Percentiles rank a stretch among this genome's conserved stretches.
Evolutionary conservation across 2,329 filamentous ascomycete species (phyloP).

Genomic region (Colletotrichum sidae): DNA sequence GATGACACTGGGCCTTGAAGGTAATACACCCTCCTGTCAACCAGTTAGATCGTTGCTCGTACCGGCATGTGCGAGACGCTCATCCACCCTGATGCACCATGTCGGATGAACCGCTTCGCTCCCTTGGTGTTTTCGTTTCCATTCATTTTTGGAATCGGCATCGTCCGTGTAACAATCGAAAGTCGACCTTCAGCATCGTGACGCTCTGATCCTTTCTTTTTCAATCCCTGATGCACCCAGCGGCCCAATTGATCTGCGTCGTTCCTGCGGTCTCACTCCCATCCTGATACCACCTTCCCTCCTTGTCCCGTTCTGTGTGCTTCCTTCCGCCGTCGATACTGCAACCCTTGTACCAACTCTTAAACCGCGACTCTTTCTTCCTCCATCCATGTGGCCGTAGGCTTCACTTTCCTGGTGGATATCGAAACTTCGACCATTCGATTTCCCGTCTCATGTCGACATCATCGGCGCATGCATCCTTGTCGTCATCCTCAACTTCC

Average conservation of each 20-base stretch:
- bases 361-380: slow-evolving; percentile 26
- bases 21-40: no score
- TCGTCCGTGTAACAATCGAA: slow-evolving; percentile 2
- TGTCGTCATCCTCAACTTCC: not conserved
- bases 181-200: not conserved
- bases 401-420: not conserved
- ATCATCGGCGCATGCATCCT: not conserved
- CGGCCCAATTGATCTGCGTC: not conserved
- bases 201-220: not conserved
- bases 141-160: not conserved
- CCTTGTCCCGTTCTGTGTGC: not conserved
- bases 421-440: not conserved
- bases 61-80: not conserved
- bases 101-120: not conserved
- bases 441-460: not conserved
- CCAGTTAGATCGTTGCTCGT: not conserved
- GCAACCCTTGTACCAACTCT: not conserved
- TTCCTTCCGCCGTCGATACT: not conserved
- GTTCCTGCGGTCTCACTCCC: not conserved
- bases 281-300: not conserved
- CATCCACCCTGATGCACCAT: not conserved
- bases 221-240: no score
- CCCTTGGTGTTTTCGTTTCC: not conserved
- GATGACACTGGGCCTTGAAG: not conserved
- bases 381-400: slow-evolving; percentile 14